Evolutionary conservation across 2,329 filamentous ascomycete genomes (phyloP).

Genomic region (Alternaria triticina): DNA sequence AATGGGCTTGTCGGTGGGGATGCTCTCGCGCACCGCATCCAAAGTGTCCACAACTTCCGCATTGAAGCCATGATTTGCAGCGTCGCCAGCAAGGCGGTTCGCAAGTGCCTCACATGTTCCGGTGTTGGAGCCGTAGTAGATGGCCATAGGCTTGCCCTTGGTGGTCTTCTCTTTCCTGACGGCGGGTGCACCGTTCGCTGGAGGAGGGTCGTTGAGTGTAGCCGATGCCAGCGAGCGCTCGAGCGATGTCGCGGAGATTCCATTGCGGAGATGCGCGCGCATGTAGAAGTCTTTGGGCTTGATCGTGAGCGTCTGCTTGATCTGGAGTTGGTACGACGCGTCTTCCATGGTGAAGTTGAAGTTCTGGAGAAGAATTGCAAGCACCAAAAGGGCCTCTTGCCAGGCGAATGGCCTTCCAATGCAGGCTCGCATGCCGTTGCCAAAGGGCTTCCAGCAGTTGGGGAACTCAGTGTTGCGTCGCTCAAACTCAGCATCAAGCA

Average conservation of each 20-base stretch:
- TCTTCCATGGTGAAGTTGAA: constrained; percentile 55
- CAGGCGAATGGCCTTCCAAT: constrained; percentile 63
- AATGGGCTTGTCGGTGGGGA: constrained; percentile 47
- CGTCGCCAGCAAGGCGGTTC: constrained; percentile 45
- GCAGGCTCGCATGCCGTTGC: constrained; percentile 60
- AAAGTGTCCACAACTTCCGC: constrained; percentile 44
- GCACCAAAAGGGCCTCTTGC: constrained; percentile 59
- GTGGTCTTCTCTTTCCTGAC: constrained; percentile 16
- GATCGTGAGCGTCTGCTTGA: constrained; percentile 55
- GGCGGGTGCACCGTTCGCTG: constrained; percentile 10
- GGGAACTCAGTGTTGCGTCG: constrained; percentile 48
- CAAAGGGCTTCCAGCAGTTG: constrained; percentile 61
- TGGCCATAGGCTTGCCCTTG: constrained; percentile 41
- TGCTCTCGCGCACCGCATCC: constrained; percentile 42
- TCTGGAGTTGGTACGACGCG: constrained; percentile 51
- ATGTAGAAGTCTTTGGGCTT: constrained; percentile 53
- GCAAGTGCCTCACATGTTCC: constrained; percentile 53
- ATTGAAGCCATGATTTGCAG: constrained; percentile 45
- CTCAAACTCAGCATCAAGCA: constrained; percentile 53
- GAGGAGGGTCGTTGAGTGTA: constrained; percentile 22
- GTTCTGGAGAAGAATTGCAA: constrained; percentile 53
- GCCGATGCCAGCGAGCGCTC: constrained; percentile 35
- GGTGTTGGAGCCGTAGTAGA: constrained; percentile 51
- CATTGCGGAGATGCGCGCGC: constrained; percentile 43
- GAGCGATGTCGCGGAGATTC: constrained; percentile 40